Base-by-base conservation (phyloP, 148 eudicot species). In the Fagopyrum homotropicum region DNA sequence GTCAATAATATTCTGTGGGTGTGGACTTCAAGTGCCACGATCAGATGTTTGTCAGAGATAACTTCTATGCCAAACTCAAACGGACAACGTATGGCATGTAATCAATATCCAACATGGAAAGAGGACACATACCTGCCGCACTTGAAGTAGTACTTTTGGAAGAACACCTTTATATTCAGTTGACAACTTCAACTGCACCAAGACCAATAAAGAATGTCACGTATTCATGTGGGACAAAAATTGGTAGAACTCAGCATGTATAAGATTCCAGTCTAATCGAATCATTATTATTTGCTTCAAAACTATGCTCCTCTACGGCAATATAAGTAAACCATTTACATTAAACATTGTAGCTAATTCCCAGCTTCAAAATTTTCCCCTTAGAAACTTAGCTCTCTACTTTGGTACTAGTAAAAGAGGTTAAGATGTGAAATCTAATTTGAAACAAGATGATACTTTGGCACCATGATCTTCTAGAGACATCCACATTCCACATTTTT, bases 121-220 rank as follows among this genome's bases (percentile, higher is more conserved):
- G 52, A 54, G 55, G 70, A 50, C 45, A 83, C 89, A 75, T 51
- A 92, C 99, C 98, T 95, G 99, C 11, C 86, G 83, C 76, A 86
- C 92, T 85, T 73, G 87, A 78, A 85, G 81, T 64, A 90, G 59
- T 69, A 95, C 89, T 85, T 95, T 92, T 26, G 96, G 90, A 64
- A 95, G 92, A 69, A 95, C 90, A 72, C 98, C 94, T 84, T 92
- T 95, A 79, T 86, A 77, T 55, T 88, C 85, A 76, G 86, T 86
- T 43, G 83, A 87, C 83, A 90, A 78, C 74, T 87, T 86, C 75
- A 95, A 85, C 99, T 95, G 91, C 79, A 86, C 40, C 73, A 51
- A 72, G 60, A 40, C 43, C 8, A 56, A 48, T 11, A 49, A 30
- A 63, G 15, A 30, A 29, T 11, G 45, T 63, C 15, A 63, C 2